A percentile compares a stretch with the other conserved stretches of the same genome.
phyloP scores from a whole-genome alignment of 305 asterid species.

The Fraxinus sp. region DNA sequence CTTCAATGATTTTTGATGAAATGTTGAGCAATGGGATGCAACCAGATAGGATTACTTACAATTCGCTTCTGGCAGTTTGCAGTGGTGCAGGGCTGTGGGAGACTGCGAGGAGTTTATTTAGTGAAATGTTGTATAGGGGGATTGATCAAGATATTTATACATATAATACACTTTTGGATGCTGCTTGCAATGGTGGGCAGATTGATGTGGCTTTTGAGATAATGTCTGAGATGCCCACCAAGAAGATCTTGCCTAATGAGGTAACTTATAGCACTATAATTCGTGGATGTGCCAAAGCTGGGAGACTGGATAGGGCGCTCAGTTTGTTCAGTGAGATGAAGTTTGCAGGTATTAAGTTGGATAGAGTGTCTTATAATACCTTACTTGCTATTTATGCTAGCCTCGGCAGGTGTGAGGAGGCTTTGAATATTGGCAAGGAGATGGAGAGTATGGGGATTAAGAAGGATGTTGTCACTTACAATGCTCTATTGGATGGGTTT shows the following conservation, averaged over 20 bases:
- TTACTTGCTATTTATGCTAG: constrained; percentile 77
- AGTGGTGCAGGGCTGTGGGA: constrained; percentile 95
- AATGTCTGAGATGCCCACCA: constrained; percentile 72
- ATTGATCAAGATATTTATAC: constrained; percentile 89
- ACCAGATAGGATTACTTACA: constrained; percentile 92
- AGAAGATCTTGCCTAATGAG: constrained; percentile 71
- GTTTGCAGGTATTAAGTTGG: constrained; percentile 65
- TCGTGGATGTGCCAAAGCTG: constrained; percentile 89
- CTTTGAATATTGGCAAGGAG: constrained; percentile 70
- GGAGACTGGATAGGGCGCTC: constrained; percentile 67
- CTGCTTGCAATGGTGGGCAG: constrained; percentile 79
- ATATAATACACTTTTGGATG: constrained; percentile 81
- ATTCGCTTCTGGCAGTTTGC: constrained; percentile 88
- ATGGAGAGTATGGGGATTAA: constrained; percentile 86
- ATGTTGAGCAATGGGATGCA: constrained; percentile 71
- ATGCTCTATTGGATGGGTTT: constrained; percentile 84
- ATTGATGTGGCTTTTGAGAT: constrained; percentile 75
- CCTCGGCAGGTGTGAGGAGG: constrained; percentile 87
- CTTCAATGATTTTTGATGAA: constrained; percentile 63
- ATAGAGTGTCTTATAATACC: constrained; percentile 84
- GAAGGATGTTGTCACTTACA: constrained; percentile 92
- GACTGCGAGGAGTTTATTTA: constrained; percentile 57
- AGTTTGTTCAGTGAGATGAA: constrained; percentile 85
- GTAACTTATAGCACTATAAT: constrained; percentile 86
- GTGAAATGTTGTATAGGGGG: constrained; percentile 71